These are phyloP conservation scores for Solanum appendiculatum DNA, from an alignment of 257 asterid genomes.

Conservation along the genomic window DNA sequence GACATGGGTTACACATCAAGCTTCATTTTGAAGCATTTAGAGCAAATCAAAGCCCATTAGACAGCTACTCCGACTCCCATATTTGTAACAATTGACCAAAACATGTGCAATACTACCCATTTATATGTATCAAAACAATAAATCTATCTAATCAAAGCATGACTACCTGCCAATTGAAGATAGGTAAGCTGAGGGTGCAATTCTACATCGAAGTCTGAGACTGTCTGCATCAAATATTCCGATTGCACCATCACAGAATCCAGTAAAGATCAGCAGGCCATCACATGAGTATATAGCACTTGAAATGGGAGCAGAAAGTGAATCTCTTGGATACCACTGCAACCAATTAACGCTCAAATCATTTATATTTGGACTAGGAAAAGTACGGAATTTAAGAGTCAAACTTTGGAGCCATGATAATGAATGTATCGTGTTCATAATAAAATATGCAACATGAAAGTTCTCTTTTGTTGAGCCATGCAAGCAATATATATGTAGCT, in stretches of 20 bases:
- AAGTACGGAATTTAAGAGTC: background rate
- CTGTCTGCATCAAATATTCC: conserved; percentile 74
- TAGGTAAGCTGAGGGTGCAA: conserved; percentile 71
- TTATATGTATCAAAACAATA: background rate
- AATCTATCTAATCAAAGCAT: background rate
- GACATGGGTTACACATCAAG: background rate
- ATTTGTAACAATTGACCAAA: background rate
- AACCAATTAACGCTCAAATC: background rate
- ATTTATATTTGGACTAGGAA: background rate
- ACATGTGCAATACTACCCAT: background rate
- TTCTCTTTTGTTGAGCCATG: background rate
- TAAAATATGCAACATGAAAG: background rate
- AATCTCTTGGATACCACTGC: conserved; percentile 89
- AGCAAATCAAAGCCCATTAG: background rate
- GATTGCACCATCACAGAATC: conserved; percentile 85
- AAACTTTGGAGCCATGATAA: background rate
- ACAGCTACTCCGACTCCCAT: background rate
- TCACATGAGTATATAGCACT: conserved; percentile 84
- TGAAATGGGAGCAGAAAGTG: conserved; percentile 66
- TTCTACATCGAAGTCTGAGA: conserved; percentile 60
- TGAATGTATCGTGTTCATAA: background rate
- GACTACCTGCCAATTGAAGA: conserved; percentile 64
- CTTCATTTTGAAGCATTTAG: background rate
- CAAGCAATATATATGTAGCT: background rate
- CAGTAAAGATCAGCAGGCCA: conserved; percentile 54